Evolutionary conservation across 2,329 filamentous ascomycete genomes (phyloP), one percentile per base, ranked within the genome.

Genomic region (Polytolypa hystricis): DNA sequence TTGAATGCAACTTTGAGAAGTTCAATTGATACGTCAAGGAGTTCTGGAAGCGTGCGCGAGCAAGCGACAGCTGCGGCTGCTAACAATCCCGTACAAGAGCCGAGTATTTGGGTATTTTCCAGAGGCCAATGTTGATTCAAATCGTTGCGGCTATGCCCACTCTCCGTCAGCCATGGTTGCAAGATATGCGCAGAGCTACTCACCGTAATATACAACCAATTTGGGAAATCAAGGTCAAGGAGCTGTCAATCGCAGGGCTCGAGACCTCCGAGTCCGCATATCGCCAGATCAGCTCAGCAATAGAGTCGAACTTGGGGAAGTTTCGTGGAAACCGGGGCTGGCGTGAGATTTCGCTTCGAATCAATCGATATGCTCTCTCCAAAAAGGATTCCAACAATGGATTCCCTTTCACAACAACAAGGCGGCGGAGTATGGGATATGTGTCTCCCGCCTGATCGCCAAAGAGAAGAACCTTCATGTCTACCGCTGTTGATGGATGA

Each of bases 21-120:
- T 37, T 61, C 51, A n/a, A 61, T 49, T 14, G 53, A 53, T 16
- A 55, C 41, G 12, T 54, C 55, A 18, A 61, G 32, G 8, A 62
- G 49, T 4, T 58, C 55, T 1, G 52, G 45, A 10, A 53, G 38
- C 5, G 50, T 54, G 27, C 48, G 45, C 15, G 48, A 43, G 15
- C 48, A 51, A 17, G 48, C 48, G 17, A 60, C 46, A 14, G 56
- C 55, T 9, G 54, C 44, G 8, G 55, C 51, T 6, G 55, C 48
- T 28, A 60, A 46, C 36, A 51, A 36, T 35, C 56, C 56, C 25
- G 56, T 60, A 41, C 56, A 60, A 14, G 53, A 45, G 38, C 56
- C 56, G 38, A 58, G n/a, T 4, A 42, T 20, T n/a, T 39, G 31
- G 10, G 18, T 35, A 19, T 40, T 31, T 12, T 29, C 23, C 14